Percentiles rank a stretch among this genome's conserved stretches.
Evolutionary conservation across 169 alveolate genomes (phyloP).

Genomic region (Plasmodium gonderi): DNA sequence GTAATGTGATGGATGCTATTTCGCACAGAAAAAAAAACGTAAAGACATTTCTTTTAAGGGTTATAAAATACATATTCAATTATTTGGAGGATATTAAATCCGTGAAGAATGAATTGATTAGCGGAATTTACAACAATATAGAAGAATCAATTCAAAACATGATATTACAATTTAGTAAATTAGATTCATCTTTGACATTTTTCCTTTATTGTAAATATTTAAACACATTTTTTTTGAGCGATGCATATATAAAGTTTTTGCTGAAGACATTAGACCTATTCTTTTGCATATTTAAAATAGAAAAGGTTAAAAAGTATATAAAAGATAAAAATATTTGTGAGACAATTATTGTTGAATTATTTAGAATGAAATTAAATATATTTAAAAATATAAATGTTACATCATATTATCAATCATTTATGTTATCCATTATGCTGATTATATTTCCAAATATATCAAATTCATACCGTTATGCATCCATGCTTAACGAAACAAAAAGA

Average conservation of each 20-base stretch:
- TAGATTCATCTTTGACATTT: slow-evolving; percentile 8
- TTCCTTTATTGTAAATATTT: slow-evolving; percentile 36
- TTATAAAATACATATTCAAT: slow-evolving; percentile 4
- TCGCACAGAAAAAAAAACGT: neutral
- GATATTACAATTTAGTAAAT: neutral
- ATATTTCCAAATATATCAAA: neutral
- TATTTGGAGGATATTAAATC: neutral
- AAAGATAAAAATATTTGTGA: neutral
- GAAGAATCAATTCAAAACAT: slow-evolving; percentile 2
- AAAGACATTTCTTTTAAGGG: neutral
- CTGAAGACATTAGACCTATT: slow-evolving; percentile 10
- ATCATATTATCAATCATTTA: neutral
- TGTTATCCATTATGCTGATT: neutral
- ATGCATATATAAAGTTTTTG: neutral
- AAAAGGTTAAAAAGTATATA: slow-evolving; percentile 22
- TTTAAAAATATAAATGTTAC: neutral
- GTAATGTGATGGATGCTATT: neutral
- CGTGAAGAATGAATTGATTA: neutral
- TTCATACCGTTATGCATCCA: neutral
- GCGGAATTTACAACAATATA: neutral
- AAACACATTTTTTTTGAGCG: slow-evolving; percentile 23
- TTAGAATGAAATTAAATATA: neutral
- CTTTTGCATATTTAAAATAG: slow-evolving; percentile 5
- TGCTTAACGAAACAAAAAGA: neutral
- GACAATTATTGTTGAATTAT: neutral